A percentile compares a stretch with the other conserved stretches of the same genome.
These are phyloP conservation scores for Scutellaria galericulata DNA, from an alignment of 257 asterid genomes.

Conservation along the genomic window DNA sequence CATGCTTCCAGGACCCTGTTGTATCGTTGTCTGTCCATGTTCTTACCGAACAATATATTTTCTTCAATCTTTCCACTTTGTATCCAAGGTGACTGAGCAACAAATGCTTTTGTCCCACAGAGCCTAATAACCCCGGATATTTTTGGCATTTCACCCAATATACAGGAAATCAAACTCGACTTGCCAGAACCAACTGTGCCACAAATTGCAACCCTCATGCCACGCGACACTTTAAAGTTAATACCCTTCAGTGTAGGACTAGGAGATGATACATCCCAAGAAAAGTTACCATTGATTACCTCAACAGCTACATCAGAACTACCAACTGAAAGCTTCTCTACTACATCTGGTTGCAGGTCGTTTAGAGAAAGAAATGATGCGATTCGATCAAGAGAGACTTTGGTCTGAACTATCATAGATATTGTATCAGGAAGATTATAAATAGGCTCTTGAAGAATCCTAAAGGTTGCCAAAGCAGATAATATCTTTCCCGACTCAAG, in stretches of 20 bases:
- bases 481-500: slow-evolving; percentile 88
- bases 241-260: slow-evolving; percentile 62
- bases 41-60: slow-evolving; percentile 80
- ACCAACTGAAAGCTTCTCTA: slow-evolving; percentile 62
- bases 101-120: slow-evolving; percentile 77
- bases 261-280: slow-evolving; percentile 67
- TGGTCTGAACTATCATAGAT: slow-evolving; percentile 85
- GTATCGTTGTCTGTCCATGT: slow-evolving; percentile 65
- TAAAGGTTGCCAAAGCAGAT: slow-evolving; percentile 88
- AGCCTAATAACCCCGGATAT: slow-evolving; percentile 64
- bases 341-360: slow-evolving; percentile 59
- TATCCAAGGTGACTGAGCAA: slow-evolving; percentile 91
- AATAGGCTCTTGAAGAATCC: slow-evolving; percentile 89
- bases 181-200: slow-evolving; percentile 97
- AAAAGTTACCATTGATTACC: slow-evolving; percentile 70
- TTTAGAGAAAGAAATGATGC: slow-evolving; percentile 81
- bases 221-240: slow-evolving; percentile 55
- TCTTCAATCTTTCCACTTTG: slow-evolving; percentile 90
- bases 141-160: slow-evolving; percentile 81
- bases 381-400: slow-evolving; percentile 91
- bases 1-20: slow-evolving; percentile 77
- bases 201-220: slow-evolving; percentile 92
- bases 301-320: slow-evolving; percentile 59
- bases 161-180: slow-evolving; percentile 82
- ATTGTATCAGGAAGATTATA: slow-evolving; percentile 81